Conservation (phyloP, 371 early-diverging fungal species). For the Mucor ambiguus region DNA sequence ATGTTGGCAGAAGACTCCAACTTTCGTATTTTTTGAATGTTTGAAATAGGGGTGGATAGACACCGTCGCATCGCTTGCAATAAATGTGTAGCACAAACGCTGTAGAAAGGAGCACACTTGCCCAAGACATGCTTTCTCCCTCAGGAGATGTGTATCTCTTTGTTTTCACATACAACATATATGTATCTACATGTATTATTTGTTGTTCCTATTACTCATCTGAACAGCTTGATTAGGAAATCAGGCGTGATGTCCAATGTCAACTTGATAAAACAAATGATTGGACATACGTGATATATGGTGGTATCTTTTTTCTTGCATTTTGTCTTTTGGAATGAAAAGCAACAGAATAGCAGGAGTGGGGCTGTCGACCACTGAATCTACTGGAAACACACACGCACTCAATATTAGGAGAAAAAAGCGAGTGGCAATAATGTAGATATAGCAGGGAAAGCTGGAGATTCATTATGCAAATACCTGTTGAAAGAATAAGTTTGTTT, state of each 20-base stretch:
- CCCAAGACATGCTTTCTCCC: background rate
- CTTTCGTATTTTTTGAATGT: background rate
- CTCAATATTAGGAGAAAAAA: background rate
- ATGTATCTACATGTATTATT: conserved; percentile 1
- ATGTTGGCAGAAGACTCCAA: background rate
- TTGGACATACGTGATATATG: conserved; percentile 2
- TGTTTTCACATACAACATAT: background rate
- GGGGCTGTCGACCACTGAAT: background rate
- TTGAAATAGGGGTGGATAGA: background rate
- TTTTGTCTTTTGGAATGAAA: background rate
- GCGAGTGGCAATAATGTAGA: background rate
- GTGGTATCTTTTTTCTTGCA: conserved; percentile 1
- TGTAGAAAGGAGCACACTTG: background rate
- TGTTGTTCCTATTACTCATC: background rate
- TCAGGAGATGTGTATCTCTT: background rate
- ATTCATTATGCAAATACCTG: conserved; percentile 43
- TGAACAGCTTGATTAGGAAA: background rate
- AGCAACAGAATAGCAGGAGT: background rate
- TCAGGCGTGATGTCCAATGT: conserved; percentile 2
- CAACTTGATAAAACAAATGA: background rate
- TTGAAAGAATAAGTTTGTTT: background rate
- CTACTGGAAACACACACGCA: background rate
- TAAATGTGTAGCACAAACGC: background rate
- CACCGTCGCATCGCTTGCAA: background rate
- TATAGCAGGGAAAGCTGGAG: background rate